These are phyloP conservation scores for Solanum tarijense DNA, from an alignment of 257 asterid genomes.

Conservation along the genomic window DNA sequence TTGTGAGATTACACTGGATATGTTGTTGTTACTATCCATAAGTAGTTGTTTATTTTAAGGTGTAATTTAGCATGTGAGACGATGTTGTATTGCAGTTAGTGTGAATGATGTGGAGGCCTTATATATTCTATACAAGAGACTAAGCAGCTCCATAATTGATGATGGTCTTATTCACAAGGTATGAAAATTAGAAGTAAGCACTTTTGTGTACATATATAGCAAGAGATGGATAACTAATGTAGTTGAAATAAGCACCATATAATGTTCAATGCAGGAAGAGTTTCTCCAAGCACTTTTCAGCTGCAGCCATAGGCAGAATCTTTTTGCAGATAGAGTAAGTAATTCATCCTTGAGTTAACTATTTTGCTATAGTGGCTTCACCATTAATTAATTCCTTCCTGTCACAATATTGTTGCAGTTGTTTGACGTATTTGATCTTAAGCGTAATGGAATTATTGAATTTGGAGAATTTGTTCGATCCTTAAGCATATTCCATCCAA, in stretches of 20 bases:
- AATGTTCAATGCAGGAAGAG: constrained; percentile 53
- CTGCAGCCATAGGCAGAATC: constrained; percentile 35
- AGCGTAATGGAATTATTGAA: constrained; percentile 57
- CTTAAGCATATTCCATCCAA: constrained; percentile 50
- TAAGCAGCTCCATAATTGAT: constrained; percentile 54
- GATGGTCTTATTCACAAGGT: constrained; percentile 84
- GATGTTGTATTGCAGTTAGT: constrained; percentile 38
- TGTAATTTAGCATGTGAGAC: background rate
- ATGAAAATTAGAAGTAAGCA: background rate
- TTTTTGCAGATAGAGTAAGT: constrained; percentile 64
- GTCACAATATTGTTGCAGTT: constrained; percentile 27
- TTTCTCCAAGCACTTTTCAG: constrained; percentile 64
- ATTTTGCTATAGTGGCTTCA: background rate
- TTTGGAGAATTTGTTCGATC: constrained; percentile 72
- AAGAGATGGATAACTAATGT: background rate
- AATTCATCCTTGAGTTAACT: background rate
- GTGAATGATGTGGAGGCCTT: constrained; percentile 83
- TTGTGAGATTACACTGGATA: background rate
- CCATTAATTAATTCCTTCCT: background rate
- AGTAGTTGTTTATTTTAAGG: background rate
- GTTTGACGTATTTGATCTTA: constrained; percentile 61
- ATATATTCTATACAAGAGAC: constrained; percentile 37
- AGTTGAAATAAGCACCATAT: background rate
- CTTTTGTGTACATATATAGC: background rate
- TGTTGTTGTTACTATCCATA: background rate